Evolutionary conservation across 2,329 filamentous ascomycete genomes (phyloP).

Genomic region (Macrophomina pseudophaseolina): DNA sequence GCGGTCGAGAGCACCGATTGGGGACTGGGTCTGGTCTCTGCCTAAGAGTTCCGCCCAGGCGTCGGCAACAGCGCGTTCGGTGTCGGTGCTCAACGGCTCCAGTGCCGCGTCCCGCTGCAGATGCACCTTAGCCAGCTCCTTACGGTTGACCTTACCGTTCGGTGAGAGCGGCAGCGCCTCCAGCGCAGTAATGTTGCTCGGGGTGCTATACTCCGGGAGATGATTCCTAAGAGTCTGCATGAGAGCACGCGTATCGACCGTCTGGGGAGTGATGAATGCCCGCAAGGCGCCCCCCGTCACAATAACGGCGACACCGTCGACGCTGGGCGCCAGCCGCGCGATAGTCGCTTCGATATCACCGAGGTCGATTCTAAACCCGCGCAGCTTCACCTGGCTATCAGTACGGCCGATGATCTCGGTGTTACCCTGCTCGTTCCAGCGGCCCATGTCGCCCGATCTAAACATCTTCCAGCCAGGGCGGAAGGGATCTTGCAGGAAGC

Average conservation of each 20-base stretch:
- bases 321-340: not conserved
- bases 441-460: conserved; percentile 27
- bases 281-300: not conserved
- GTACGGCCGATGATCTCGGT: conserved; percentile 28
- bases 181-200: conserved; percentile 9
- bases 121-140: conserved; percentile 15
- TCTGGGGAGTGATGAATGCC: conserved; percentile 24
- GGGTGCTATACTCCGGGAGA: conserved; percentile 23
- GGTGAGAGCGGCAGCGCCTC: conserved; percentile 8
- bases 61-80: conserved; percentile 8
- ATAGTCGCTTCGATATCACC: conserved; percentile 29
- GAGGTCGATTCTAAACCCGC: conserved; percentile 30
- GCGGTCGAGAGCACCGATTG: conserved; percentile 10
- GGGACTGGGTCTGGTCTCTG: not conserved
- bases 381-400: conserved; percentile 31
- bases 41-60: conserved; percentile 23
- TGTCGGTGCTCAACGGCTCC: conserved; percentile 6
- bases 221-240: not conserved
- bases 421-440: conserved; percentile 25
- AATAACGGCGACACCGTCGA: conserved; percentile 19
- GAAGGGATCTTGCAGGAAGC: conserved; percentile 24
- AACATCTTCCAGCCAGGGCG: conserved; percentile 20
- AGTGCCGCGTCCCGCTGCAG: not conserved
- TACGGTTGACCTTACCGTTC: conserved; percentile 26
- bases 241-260: conserved; percentile 6